These are phyloP conservation scores for Stipa capillata DNA, from an alignment of 176 grass and related monocot species.

Conservation along the genomic window DNA sequence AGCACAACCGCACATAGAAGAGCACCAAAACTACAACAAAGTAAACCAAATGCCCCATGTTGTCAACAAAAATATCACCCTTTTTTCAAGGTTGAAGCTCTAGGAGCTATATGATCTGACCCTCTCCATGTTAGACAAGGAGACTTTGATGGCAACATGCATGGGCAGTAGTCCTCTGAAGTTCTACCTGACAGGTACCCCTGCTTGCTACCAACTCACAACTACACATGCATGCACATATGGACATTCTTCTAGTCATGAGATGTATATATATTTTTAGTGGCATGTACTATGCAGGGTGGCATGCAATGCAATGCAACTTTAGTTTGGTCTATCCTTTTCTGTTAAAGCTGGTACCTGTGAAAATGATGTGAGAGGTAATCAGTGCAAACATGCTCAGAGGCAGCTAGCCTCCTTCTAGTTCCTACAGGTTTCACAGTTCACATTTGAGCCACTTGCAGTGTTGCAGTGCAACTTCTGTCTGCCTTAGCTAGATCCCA, in stretches of 20 bases:
- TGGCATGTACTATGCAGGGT: background rate
- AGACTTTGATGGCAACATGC: constrained; percentile 21
- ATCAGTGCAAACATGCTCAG: constrained; percentile 3
- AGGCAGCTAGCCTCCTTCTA: background rate
- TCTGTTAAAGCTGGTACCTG: background rate
- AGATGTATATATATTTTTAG: constrained; percentile 10
- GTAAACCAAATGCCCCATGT: background rate
- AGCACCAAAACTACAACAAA: background rate
- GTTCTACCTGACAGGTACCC: constrained; percentile 27
- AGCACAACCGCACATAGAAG: background rate
- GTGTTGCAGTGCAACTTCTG: background rate
- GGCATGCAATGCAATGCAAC: constrained; percentile 13
- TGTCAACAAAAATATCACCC: background rate
- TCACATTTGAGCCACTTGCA: constrained; percentile 38
- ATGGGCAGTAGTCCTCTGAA: constrained; percentile 29
- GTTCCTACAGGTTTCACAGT: background rate
- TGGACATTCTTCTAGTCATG: constrained; percentile 17
- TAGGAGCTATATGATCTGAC: constrained; percentile 5
- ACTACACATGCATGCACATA: background rate
- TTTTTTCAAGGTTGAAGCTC: constrained; percentile 3
- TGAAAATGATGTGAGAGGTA: constrained; percentile 20
- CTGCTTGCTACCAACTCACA: constrained; percentile 32
- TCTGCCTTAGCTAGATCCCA: constrained; percentile 29
- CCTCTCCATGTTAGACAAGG: background rate
- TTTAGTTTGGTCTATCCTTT: constrained; percentile 17